A percentile compares a stretch with the other conserved stretches of the same genome.
Evolutionary conservation across 306 rosid species (phyloP).

Genomic region (Phaseolus lunatus): DNA sequence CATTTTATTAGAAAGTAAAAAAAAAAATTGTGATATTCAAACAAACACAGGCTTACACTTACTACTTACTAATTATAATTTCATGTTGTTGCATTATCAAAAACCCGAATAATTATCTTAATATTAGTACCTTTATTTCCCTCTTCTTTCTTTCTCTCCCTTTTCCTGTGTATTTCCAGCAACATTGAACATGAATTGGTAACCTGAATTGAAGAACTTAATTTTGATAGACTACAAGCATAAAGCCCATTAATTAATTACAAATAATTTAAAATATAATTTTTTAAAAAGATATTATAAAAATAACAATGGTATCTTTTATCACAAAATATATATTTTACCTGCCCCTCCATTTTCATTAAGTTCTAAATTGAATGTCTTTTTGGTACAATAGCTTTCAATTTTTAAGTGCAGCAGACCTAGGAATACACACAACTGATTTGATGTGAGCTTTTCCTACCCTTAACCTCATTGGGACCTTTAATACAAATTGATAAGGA

Average conservation of each 20-base stretch:
- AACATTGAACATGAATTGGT: background rate
- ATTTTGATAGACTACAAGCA: background rate
- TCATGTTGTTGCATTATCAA: background rate
- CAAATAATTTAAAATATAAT: background rate
- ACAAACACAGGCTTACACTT: background rate
- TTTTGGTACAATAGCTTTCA: background rate
- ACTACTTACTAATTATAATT: background rate
- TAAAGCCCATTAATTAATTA: background rate
- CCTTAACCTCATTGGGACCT: background rate
- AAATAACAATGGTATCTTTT: background rate
- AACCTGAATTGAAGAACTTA: background rate
- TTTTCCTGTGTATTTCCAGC: background rate
- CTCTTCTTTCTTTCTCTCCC: background rate
- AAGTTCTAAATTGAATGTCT: background rate
- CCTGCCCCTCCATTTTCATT: background rate
- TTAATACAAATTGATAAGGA: background rate
- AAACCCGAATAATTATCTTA: background rate
- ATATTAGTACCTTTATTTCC: background rate
- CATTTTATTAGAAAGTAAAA: background rate
- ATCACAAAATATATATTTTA: too few species aligned
- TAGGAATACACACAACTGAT: conserved; percentile 7
- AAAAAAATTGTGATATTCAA: background rate
- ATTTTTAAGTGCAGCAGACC: conserved; percentile 3
- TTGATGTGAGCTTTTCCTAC: background rate
- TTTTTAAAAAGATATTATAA: background rate